phyloP scores from a whole-genome alignment of 768 basidiomycete genomes.

The Rhodosporidiobolus odoratus region DNA sequence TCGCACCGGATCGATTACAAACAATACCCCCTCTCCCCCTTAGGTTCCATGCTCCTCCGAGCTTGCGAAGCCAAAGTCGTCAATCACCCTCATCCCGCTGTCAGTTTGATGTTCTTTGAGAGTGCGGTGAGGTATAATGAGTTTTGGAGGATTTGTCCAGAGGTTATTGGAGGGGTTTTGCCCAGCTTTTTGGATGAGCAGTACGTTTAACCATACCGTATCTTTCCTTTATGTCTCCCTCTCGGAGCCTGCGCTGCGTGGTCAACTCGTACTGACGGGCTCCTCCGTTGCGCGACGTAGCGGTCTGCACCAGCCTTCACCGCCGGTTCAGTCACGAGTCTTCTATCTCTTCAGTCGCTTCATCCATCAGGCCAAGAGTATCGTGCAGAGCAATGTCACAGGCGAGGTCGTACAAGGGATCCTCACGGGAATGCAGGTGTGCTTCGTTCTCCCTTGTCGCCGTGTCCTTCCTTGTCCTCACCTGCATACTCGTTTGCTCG shows the following conservation, averaged over 20 bases:
- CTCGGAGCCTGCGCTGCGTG: too few relatives aligned
- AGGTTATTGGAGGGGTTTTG: slow-evolving; percentile 77
- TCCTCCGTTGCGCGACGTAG: slow-evolving; percentile 48
- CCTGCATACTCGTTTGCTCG: slow-evolving; percentile 42
- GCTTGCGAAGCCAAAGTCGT: slow-evolving; percentile 78
- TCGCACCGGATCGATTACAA: slow-evolving; percentile 40
- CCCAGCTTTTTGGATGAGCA: slow-evolving; percentile 78
- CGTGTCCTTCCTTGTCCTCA: background rate
- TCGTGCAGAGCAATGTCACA: slow-evolving; percentile 55
- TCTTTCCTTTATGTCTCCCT: background rate
- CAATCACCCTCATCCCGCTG: slow-evolving; percentile 62
- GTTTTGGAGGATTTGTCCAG: slow-evolving; percentile 90
- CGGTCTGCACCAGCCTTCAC: slow-evolving; percentile 74
- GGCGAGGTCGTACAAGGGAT: slow-evolving; percentile 64
- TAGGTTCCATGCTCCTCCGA: slow-evolving; percentile 81
- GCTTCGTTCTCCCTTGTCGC: slow-evolving; percentile 15
- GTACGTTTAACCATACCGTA: slow-evolving; percentile 57
- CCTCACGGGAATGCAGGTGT: slow-evolving; percentile 52
- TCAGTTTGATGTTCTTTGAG: slow-evolving; percentile 88
- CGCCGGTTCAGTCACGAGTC: slow-evolving; percentile 65
- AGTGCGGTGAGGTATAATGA: slow-evolving; percentile 85
- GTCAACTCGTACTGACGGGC: background rate
- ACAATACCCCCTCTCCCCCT: slow-evolving; percentile 65
- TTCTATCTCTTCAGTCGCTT: slow-evolving; percentile 92
- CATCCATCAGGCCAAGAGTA: slow-evolving; percentile 72